A percentile compares a stretch with the other conserved stretches of the same genome.
Conservation (phyloP, 768 basidiomycete species). For the Lanmaoa pseudosensibilis region DNA sequence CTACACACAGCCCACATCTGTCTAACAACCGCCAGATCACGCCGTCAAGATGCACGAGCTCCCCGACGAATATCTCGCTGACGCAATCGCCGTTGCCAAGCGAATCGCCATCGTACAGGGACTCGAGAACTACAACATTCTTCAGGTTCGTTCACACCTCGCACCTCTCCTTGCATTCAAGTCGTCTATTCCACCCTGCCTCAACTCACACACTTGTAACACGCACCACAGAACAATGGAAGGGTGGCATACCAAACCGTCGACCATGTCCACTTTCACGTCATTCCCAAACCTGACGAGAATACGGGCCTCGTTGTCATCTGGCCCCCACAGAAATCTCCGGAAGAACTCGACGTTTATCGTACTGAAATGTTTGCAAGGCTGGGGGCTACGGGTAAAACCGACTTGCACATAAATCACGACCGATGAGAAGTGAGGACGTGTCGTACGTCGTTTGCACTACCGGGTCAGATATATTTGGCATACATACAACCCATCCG, state of each 20-base stretch:
- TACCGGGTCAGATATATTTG: too few species aligned
- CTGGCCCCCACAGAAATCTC: conserved; percentile 46
- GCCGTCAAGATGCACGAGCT: conserved; percentile 82
- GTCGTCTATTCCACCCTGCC: background rate
- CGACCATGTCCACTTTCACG: conserved; percentile 87
- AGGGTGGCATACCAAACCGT: conserved; percentile 65
- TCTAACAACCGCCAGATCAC: conserved; percentile 56
- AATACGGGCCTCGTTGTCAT: conserved; percentile 70
- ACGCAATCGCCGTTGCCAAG: conserved; percentile 79
- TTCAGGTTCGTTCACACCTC: conserved; percentile 45
- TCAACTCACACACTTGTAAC: background rate
- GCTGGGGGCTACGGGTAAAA: background rate
- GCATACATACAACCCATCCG: too few species aligned
- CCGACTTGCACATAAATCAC: too few species aligned
- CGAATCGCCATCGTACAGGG: conserved; percentile 75
- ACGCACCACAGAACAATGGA: conserved; percentile 61
- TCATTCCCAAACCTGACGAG: conserved; percentile 83
- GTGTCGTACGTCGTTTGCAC: too few species aligned
- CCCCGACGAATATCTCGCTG: conserved; percentile 78
- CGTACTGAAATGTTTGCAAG: conserved; percentile 8
- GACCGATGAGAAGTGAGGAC: too few species aligned
- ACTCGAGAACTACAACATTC: conserved; percentile 78
- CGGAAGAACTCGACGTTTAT: conserved; percentile 10
- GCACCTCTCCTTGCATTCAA: background rate
- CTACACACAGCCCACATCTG: background rate